These are phyloP conservation scores for Lizonia empirigonia DNA, from an alignment of 2,329 filamentous ascomycete species.

Conservation along the genomic window DNA sequence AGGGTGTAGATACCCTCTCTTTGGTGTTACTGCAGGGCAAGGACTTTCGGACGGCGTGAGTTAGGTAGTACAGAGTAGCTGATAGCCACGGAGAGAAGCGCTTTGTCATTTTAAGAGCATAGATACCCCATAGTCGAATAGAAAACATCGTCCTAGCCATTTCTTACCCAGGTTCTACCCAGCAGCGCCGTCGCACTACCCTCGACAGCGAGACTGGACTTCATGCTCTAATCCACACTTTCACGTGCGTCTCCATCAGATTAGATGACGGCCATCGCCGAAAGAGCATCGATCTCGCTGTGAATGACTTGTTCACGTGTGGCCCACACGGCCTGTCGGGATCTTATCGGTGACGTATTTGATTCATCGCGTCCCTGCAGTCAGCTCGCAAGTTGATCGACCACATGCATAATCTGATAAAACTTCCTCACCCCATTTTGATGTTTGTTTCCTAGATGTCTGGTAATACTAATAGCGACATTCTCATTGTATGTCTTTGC, in stretches of 20 bases:
- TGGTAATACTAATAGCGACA: constrained; percentile 58
- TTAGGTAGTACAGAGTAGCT: constrained; percentile 1
- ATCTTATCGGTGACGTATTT: constrained; percentile 22
- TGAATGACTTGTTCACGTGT: constrained; percentile 6
- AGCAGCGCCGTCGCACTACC: too few species aligned
- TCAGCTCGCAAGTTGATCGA: constrained; percentile 4
- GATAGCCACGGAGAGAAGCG: not conserved
- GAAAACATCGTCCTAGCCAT: not conserved
- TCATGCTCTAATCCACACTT: too few species aligned
- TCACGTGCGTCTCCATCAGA: not conserved
- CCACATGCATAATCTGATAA: constrained; percentile 6
- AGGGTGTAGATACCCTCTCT: constrained; percentile 20
- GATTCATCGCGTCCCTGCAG: constrained; percentile 16
- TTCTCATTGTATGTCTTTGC: constrained; percentile 58
- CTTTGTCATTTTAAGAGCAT: constrained; percentile 10
- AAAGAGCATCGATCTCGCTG: constrained; percentile 1
- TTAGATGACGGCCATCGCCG: constrained; percentile 2
- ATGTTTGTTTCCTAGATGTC: constrained; percentile 31
- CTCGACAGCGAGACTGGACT: too few species aligned
- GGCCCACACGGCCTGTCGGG: constrained; percentile 8
- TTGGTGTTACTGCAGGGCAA: not conserved
- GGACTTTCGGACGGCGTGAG: not conserved
- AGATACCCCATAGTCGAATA: constrained; percentile 14
- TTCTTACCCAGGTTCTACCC: too few species aligned
- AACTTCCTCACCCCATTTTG: not conserved